Evolutionary conservation across 805 yeast species (phyloP).

Genomic region (Ogataea thermomethanolica): DNA sequence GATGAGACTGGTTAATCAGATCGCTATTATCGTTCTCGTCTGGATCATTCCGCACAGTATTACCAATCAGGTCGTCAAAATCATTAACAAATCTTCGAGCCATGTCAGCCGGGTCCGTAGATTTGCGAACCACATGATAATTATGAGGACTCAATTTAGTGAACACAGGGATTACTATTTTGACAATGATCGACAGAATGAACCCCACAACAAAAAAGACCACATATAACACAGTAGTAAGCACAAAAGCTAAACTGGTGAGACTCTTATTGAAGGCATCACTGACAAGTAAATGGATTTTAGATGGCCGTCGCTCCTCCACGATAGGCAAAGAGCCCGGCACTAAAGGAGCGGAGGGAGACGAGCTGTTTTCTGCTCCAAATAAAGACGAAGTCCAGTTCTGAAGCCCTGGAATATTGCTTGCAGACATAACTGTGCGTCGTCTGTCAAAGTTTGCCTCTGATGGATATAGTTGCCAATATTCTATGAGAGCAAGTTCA

Average conservation of each 20-base stretch:
- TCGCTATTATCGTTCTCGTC: conserved; percentile 5
- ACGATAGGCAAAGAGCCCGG: conserved; percentile 25
- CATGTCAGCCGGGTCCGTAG: conserved; percentile 31
- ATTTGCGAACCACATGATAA: conserved; percentile 20
- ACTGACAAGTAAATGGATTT: conserved; percentile 20
- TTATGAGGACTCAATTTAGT: conserved; percentile 21
- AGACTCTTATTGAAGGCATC: conserved; percentile 12
- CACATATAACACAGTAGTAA: conserved; percentile 25
- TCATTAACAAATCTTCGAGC: conserved; percentile 31
- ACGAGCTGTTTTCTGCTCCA: not conserved
- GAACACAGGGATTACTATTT: conserved; percentile 22
- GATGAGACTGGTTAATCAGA: conserved; percentile 13
- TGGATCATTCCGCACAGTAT: conserved; percentile 4
- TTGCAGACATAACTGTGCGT: conserved; percentile 9
- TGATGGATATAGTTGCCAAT: conserved; percentile 23
- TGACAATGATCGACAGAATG: conserved; percentile 19
- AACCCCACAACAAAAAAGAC: conserved; percentile 20
- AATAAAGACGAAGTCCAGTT: conserved; percentile 3
- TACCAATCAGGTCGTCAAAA: conserved; percentile 34
- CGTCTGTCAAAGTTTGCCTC: conserved; percentile 13
- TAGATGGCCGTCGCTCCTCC: conserved; percentile 19
- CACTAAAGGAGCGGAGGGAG: conserved; percentile 10
- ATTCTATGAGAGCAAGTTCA: conserved; percentile 25
- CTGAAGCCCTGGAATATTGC: not conserved
- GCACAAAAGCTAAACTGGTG: conserved; percentile 20